phyloP scores from a whole-genome alignment of 768 basidiomycete genomes.

The Tricholoma terreum region DNA sequence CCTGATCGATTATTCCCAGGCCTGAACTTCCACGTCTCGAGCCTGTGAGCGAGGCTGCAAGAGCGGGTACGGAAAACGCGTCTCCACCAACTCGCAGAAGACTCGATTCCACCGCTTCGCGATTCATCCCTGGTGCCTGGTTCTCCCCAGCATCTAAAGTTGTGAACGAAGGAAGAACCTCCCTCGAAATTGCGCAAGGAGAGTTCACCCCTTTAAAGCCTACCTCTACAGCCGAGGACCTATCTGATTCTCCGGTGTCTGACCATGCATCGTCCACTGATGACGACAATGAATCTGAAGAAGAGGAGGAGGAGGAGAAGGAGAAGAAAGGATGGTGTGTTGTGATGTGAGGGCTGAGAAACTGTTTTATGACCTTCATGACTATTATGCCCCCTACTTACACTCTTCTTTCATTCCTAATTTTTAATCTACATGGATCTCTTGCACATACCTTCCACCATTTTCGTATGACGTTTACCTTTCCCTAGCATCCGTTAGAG shows the following conservation, averaged over 20 bases:
- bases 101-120: slow-evolving; percentile 55
- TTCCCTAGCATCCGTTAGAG: too few relatives aligned
- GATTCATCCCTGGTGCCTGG: slow-evolving; percentile 59
- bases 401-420: slow-evolving; percentile 7
- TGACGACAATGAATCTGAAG: slow-evolving; percentile 13
- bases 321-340: slow-evolving; percentile 38
- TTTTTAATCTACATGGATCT: slow-evolving; percentile 7
- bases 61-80: slow-evolving; percentile 4
- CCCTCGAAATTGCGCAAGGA: slow-evolving; percentile 48
- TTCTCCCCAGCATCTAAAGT: slow-evolving; percentile 37
- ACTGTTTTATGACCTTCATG: slow-evolving; percentile 14
- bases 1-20: slow-evolving; percentile 7
- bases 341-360: slow-evolving; percentile 32
- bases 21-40: slow-evolving; percentile 14
- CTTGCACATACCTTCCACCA: slow-evolving; percentile 7
- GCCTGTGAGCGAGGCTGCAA: slow-evolving; percentile 10
- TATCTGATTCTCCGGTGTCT: slow-evolving; percentile 13
- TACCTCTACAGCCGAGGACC: slow-evolving; percentile 21
- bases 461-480: neutral
- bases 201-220: slow-evolving; percentile 39
- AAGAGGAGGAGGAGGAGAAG: slow-evolving; percentile 23
- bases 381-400: slow-evolving; percentile 13
- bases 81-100: slow-evolving; percentile 33
- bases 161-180: slow-evolving; percentile 41
- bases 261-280: slow-evolving; percentile 10